Base-by-base conservation (phyloP, 2,329 filamentous ascomycete genomes). In the Penicillium sp. region DNA sequence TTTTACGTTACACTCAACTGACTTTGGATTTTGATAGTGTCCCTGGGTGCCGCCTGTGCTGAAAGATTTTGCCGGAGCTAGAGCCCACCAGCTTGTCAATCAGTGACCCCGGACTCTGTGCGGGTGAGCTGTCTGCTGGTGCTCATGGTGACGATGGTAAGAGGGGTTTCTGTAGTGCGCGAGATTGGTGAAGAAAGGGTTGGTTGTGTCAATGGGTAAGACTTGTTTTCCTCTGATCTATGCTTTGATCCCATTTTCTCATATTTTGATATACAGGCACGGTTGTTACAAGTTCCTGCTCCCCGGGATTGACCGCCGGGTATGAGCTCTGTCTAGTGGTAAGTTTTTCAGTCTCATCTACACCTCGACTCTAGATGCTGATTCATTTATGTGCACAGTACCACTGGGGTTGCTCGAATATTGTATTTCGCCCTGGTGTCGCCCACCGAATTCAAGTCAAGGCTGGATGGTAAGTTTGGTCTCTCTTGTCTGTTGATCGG, bases 81-180 rank as follows among this genome's bases (percentile, higher is more conserved):
- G 46, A 48, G 35, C 27, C 40, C 14, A 26, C 35, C 35, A 48
- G 46, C 26, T 48, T 32, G 16, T 14, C 46, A 48, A 48, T 41
- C 8, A 48, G 36, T 13, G 9, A 30, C 8, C 35, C 29, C 7
- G 18, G 46, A 16, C 18, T 30, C 10, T 9, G 6, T 30, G 18
- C 32, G 9, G 27, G 46, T 13, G 46, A 48, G 36, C 35, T 32
- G 23, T 48, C 26, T 48, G 35, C 18, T 30, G 27, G 26, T 48
- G 46, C 35, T 41, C 30, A 32, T 2, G 34, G 35, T 29, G 27
- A 41, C 3, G 35, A 48, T 26, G 35, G 27, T 16, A 41, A 47
- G 26, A 2, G 27, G 27, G 46, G 35, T 41, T 41, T 48, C 36
- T 41, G 35, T 41, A 23, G 46, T 41, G 19, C n/a, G 35, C 13